Percentiles rank a stretch among this genome's conserved stretches.
Conservation (phyloP, 2,329 filamentous ascomycete species). For the Thermoascus crustaceus region DNA sequence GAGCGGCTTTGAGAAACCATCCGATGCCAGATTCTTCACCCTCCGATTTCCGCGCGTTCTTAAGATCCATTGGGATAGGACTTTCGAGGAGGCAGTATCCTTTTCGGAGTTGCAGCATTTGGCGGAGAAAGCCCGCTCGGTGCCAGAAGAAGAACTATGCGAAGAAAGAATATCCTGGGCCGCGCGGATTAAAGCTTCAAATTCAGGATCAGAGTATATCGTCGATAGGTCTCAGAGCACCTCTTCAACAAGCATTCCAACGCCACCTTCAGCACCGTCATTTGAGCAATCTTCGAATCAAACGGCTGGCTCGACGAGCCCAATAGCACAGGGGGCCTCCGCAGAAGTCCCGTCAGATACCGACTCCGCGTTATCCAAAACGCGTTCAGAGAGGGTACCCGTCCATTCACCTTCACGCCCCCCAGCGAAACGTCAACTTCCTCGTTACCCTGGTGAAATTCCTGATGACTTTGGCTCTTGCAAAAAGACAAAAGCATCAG, state of each 20-base stretch:
- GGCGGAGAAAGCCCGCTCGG: conserved; percentile 49
- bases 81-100: conserved; percentile 58
- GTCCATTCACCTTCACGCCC: neutral
- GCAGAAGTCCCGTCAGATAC: no score
- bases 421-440: neutral
- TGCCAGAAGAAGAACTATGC: conserved; percentile 45
- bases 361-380: no score
- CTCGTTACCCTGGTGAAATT: neutral
- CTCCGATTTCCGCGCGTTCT: conserved; percentile 67
- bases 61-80: conserved; percentile 71
- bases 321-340: no score
- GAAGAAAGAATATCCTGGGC: conserved; percentile 57
- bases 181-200: conserved; percentile 49
- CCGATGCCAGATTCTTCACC: conserved; percentile 62
- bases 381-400: no score
- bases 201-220: conserved; percentile 25
- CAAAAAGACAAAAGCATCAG: neutral
- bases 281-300: no score
- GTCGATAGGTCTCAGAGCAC: conserved; percentile 17
- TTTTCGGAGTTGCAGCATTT: conserved; percentile 63
- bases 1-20: conserved; percentile 66
- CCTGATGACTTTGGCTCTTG: neutral
- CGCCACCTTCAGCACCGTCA: conserved; percentile 6
- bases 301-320: no score
- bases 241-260: conserved; percentile 13